Evolutionary conservation across 2,329 filamentous ascomycete species (phyloP).

Genomic region (Talaromyces pinophilus): DNA sequence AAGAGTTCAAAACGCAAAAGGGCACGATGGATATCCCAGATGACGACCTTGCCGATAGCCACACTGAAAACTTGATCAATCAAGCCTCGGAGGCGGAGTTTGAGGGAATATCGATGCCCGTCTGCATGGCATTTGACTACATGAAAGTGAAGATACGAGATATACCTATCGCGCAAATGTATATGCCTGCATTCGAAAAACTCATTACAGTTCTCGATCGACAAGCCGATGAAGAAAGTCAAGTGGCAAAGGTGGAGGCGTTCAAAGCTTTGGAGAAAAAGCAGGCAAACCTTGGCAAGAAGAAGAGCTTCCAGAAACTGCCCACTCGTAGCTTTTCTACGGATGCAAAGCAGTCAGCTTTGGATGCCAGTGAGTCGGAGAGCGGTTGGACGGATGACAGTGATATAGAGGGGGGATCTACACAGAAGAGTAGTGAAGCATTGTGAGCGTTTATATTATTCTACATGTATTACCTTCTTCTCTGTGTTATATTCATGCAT

Average conservation of each 20-base stretch:
- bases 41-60: background rate
- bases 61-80: background rate
- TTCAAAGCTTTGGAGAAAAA: constrained; percentile 26
- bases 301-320: constrained; percentile 25
- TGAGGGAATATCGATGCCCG: constrained; percentile 48
- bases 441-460: constrained; percentile 6
- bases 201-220: constrained; percentile 51
- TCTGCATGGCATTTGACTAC: constrained; percentile 63
- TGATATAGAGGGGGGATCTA: constrained; percentile 18
- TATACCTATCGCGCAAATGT: constrained; percentile 58
- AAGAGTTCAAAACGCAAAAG: background rate
- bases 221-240: constrained; percentile 31
- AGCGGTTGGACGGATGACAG: constrained; percentile 34
- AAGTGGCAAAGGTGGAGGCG: constrained; percentile 25
- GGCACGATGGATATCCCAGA: constrained; percentile 11
- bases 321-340: constrained; percentile 10
- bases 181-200: constrained; percentile 57
- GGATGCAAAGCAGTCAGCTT: constrained; percentile 29
- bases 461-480: constrained; percentile 12
- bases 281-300: constrained; percentile 28
- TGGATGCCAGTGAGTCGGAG: constrained; percentile 42
- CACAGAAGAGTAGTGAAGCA: background rate
- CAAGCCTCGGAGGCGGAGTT: constrained; percentile 7
- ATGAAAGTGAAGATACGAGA: constrained; percentile 64
- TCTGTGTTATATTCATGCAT: background rate